Conservation (phyloP, 345 rosid species). For the Noccaea bulbosa region DNA sequence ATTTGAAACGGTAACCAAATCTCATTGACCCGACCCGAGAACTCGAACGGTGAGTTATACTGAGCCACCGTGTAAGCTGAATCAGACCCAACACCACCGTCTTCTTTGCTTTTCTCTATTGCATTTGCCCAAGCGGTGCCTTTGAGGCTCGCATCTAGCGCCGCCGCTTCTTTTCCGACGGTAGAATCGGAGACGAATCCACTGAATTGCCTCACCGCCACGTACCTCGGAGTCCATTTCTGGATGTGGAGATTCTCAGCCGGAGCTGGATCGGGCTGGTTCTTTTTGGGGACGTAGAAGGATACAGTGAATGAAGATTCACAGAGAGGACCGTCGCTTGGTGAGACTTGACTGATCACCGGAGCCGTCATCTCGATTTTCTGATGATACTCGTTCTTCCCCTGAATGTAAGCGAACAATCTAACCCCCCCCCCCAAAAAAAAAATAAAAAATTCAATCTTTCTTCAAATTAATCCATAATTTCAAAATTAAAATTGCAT, state of each 20-base stretch:
- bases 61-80: constrained; percentile 73
- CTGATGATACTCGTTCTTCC: constrained; percentile 62
- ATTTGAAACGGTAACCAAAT: constrained; percentile 66
- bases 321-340: constrained; percentile 89
- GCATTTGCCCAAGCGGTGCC: constrained; percentile 69
- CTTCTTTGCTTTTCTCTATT: constrained; percentile 53
- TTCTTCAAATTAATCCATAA: not conserved
- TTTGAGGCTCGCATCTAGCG: constrained; percentile 59
- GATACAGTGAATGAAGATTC: constrained; percentile 77
- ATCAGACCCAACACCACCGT: constrained; percentile 32
- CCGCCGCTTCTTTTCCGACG: constrained; percentile 78
- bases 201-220: constrained; percentile 71
- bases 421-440: constrained; percentile 33
- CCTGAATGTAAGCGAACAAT: constrained; percentile 82
- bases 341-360: constrained; percentile 66
- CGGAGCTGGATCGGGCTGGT: constrained; percentile 78
- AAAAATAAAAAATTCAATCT: not conserved
- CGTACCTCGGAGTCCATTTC: constrained; percentile 57
- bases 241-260: constrained; percentile 76
- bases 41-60: constrained; percentile 91
- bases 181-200: constrained; percentile 68
- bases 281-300: constrained; percentile 76
- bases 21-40: constrained; percentile 70
- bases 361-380: constrained; percentile 93
- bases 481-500: too few species aligned